Base-by-base conservation (phyloP, 768 basidiomycete species). In the Mycena haematopus region DNA sequence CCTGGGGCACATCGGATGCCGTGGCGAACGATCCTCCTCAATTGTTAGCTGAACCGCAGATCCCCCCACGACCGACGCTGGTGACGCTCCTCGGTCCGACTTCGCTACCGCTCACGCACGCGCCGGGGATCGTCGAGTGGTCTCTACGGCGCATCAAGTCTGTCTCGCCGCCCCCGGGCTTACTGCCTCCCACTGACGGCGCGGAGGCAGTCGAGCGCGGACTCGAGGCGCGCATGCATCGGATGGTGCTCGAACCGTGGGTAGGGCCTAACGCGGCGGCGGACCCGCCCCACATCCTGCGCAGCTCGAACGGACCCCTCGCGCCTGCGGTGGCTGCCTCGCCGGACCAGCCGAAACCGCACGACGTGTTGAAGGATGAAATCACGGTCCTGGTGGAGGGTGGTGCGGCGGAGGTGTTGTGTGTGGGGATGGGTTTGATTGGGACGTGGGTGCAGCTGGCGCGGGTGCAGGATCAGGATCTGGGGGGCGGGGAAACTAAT, bases 81-180 rank as follows among this genome's bases (percentile, higher is more conserved):
- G 7, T 25, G 36, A 53, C 51, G 10, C 69, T 85, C 46, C 72
- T 91, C 8, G 90, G 88, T 0, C 84, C 85, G 2, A 84, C 82
- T 11, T 70, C 74, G 7, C 72, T 91, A 33, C 84, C 89, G 0
- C 66, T 82, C 52, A 90, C 90, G 0, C 89, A 91, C 67, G 81
- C 79, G 2, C 78, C 86, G 2, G 89, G 87, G 10, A 74, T 90
- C 51, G 84, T 89, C 50, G 91, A 92, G 73, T 80, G 77, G 33
- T 88, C 87, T 1, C 82, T 86, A 58, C 80, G 91, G 13, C 79
- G 82, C 38, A 77, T 92, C 71, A 78, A 80, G 59, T 74, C 80
- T 10, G 71, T 88, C 65, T 67, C 75, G 1, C 72, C 76, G 10
- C 83, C 83, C 3, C 72, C 70, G 33, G 13, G 17, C 21, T 17